Evolutionary conservation across 2,329 filamentous ascomycete genomes (phyloP).

Genomic region (Penicillium sp.): DNA sequence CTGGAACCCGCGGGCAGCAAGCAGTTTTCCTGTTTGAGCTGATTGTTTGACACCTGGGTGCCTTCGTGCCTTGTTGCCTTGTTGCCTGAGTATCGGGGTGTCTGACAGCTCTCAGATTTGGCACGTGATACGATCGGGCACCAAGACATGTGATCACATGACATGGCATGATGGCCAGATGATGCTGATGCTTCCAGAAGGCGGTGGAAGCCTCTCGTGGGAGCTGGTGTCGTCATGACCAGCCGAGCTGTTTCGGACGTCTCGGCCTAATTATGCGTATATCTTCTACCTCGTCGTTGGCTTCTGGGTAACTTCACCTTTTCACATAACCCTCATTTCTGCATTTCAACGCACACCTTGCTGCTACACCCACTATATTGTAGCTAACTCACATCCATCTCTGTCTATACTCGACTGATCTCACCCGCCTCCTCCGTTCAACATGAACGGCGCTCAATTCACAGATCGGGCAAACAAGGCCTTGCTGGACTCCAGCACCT

Average conservation of each 20-base stretch:
- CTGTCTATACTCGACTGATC: slow-evolving; percentile 5
- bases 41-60: neutral
- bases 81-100: no score
- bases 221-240: slow-evolving; percentile 29
- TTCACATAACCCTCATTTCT: neutral
- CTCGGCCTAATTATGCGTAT: slow-evolving; percentile 26
- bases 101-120: no score
- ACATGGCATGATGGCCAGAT: neutral
- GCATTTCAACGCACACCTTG: slow-evolving; percentile 3
- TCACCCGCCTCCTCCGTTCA: slow-evolving; percentile 23
- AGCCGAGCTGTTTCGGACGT: slow-evolving; percentile 15
- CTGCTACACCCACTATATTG: slow-evolving; percentile 1
- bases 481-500: slow-evolving; percentile 81
- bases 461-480: slow-evolving; percentile 92
- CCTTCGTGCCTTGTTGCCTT: no score
- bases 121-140: no score
- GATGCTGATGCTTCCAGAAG: slow-evolving; percentile 37
- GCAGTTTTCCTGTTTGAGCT: neutral
- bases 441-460: slow-evolving; percentile 65
- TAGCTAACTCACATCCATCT: neutral
- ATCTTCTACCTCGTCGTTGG: slow-evolving; percentile 15
- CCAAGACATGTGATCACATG: neutral
- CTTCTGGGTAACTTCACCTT: no score
- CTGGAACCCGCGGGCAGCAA: neutral
- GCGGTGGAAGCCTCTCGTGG: slow-evolving; percentile 38